phyloP scores from a whole-genome alignment of 2,329 filamentous ascomycete species.

The Microsporum canis region DNA sequence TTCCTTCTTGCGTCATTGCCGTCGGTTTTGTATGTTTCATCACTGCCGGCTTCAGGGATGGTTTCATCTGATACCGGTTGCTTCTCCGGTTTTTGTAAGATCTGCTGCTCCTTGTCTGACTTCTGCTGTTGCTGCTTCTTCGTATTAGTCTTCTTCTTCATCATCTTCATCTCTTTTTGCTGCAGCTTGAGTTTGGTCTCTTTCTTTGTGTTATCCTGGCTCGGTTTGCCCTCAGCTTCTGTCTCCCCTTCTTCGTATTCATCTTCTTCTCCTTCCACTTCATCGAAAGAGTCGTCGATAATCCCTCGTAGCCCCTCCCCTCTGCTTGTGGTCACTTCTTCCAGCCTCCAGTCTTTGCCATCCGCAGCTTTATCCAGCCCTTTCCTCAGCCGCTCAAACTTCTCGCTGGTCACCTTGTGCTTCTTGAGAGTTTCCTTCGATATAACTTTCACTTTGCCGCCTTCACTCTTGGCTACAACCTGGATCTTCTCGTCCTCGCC shows the following conservation, averaged over 20 bases:
- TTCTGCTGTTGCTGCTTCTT: conserved; percentile 18
- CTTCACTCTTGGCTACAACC: conserved; percentile 45
- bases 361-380: conserved; percentile 58
- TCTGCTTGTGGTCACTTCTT: conserved; percentile 60
- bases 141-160: conserved; percentile 16
- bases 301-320: conserved; percentile 58
- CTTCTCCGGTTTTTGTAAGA: conserved; percentile 11
- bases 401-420: conserved; percentile 53
- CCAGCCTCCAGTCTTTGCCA: conserved; percentile 66
- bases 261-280: conserved; percentile 37
- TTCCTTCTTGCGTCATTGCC: conserved; percentile 23
- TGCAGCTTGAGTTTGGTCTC: conserved; percentile 14
- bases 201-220: conserved; percentile 1
- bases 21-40: conserved; percentile 26
- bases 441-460: conserved; percentile 50
- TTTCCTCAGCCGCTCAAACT: conserved; percentile 57
- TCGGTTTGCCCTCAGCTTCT: background rate
- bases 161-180: conserved; percentile 15
- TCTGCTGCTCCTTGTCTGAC: conserved; percentile 12
- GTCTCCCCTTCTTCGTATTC: conserved; percentile 10
- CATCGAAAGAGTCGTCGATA: conserved; percentile 44
- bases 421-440: conserved; percentile 57
- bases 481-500: conserved; percentile 38
- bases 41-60: conserved; percentile 21
- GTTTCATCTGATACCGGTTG: conserved; percentile 8